Percentiles rank a stretch among this genome's conserved stretches.
phyloP scores from a whole-genome alignment of 2,329 filamentous ascomycete genomes.

The Epichloe scottii region DNA sequence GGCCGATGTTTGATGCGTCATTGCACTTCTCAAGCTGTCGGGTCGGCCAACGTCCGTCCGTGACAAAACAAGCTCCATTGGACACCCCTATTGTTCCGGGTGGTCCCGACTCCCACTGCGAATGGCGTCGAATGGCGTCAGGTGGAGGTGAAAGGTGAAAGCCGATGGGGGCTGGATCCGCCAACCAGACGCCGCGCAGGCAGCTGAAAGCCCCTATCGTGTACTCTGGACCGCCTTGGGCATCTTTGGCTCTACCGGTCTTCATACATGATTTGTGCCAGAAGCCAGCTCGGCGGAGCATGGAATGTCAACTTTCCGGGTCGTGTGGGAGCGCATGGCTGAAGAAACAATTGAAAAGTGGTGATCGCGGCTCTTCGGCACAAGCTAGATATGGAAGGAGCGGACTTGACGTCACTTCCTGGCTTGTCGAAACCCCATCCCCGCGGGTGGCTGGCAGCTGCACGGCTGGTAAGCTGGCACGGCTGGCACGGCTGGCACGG shows the following conservation, averaged over 20 bases:
- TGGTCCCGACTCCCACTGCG: too few relatives aligned
- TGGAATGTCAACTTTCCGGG: not conserved
- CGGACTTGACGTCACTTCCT: conserved; percentile 2
- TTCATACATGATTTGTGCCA: not conserved
- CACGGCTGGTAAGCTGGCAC: not conserved
- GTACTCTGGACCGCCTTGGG: too few relatives aligned
- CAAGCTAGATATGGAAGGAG: not conserved
- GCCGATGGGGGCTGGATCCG: not conserved
- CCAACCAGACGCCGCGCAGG: not conserved
- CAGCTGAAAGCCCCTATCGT: not conserved
- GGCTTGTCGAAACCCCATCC: not conserved
- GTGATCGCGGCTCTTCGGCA: conserved; percentile 3
- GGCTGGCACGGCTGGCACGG: not conserved
- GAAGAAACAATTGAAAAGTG: not conserved
- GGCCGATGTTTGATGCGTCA: conserved; percentile 18
- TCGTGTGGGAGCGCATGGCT: not conserved
- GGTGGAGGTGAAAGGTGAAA: not conserved
- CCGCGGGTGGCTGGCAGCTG: not conserved
- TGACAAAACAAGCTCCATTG: not conserved
- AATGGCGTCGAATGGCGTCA: not conserved
- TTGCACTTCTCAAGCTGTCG: not conserved
- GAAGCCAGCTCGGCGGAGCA: not conserved
- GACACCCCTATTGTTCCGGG: not conserved
- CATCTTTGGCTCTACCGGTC: not conserved
- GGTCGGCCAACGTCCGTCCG: not conserved